phyloP scores from a whole-genome alignment of 1,284 basidiomycete species.

The Stygiomarasmius scandens region DNA sequence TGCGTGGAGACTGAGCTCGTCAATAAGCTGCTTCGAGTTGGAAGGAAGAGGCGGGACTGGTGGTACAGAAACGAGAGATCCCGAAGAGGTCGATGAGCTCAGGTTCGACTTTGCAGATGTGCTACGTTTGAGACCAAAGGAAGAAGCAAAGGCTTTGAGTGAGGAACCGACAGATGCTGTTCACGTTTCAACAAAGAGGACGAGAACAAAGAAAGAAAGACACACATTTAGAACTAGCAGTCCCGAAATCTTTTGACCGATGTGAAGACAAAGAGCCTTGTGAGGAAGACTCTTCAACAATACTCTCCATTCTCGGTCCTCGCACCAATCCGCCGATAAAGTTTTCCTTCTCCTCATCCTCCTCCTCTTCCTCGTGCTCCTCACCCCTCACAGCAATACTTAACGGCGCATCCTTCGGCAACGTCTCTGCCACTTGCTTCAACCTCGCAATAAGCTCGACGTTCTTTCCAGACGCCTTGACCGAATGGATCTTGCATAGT shows the following conservation, averaged over 20 bases:
- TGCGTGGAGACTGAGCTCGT: slow-evolving; percentile 50
- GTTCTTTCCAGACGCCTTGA: slow-evolving; percentile 80
- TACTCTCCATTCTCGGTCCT: slow-evolving; percentile 72
- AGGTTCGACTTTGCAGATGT: slow-evolving; percentile 36
- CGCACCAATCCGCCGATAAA: slow-evolving; percentile 27
- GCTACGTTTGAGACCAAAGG: slow-evolving; percentile 65
- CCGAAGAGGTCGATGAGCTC: not conserved
- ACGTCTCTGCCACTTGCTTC: slow-evolving; percentile 60
- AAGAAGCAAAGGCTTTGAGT: slow-evolving; percentile 68
- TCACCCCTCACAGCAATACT: slow-evolving; percentile 55
- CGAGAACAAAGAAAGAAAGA: slow-evolving; percentile 22
- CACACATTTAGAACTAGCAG: slow-evolving; percentile 64
- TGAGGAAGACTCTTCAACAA: slow-evolving; percentile 58
- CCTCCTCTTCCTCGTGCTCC: slow-evolving; percentile 16
- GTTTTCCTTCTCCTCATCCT: slow-evolving; percentile 32
- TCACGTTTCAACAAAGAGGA: slow-evolving; percentile 16
- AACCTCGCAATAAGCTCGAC: slow-evolving; percentile 68
- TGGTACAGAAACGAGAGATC: slow-evolving; percentile 20
- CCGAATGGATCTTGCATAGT: slow-evolving; percentile 75
- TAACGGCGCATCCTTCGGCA: slow-evolving; percentile 56
- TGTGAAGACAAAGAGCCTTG: slow-evolving; percentile 53
- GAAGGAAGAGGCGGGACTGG: slow-evolving; percentile 29
- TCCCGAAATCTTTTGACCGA: slow-evolving; percentile 64
- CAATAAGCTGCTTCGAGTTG: slow-evolving; percentile 18
- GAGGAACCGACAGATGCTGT: slow-evolving; percentile 60